Evolutionary conservation across 225 moss, liverwort and hornwort genomes (phyloP).

Genomic region (Neckera pumila): DNA sequence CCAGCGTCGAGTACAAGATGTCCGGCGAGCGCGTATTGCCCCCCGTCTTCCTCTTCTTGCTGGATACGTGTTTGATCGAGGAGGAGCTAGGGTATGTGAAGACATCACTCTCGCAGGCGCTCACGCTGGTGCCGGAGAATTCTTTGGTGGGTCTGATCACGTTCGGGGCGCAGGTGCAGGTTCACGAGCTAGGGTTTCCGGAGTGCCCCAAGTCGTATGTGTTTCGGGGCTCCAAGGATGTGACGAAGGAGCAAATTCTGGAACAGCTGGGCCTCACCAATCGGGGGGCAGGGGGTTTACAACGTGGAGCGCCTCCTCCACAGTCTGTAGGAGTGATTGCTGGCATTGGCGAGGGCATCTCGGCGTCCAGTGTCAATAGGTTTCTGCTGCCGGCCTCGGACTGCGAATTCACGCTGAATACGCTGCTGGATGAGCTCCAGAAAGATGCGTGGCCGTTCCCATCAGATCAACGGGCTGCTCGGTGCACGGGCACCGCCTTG

Average conservation of each 20-base stretch:
- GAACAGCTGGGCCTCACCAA: slow-evolving; percentile 79
- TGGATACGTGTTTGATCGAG: slow-evolving; percentile 93
- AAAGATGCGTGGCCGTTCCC: slow-evolving; percentile 85
- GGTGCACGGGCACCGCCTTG: slow-evolving; percentile 89
- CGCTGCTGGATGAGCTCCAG: slow-evolving; percentile 89
- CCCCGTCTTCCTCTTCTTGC: slow-evolving; percentile 84
- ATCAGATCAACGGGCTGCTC: slow-evolving; percentile 72
- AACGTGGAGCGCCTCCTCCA: slow-evolving; percentile 30
- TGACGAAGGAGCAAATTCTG: slow-evolving; percentile 88
- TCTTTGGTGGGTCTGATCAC: slow-evolving; percentile 93
- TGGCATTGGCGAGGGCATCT: slow-evolving; percentile 79
- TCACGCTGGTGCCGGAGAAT: slow-evolving; percentile 83
- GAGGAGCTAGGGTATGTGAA: slow-evolving; percentile 85
- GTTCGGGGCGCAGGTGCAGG: slow-evolving; percentile 91
- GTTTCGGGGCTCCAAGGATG: slow-evolving; percentile 91
- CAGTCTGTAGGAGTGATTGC: slow-evolving; percentile 62
- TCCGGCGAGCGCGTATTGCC: slow-evolving; percentile 66
- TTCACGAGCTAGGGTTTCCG: slow-evolving; percentile 93
- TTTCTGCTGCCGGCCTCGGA: slow-evolving; percentile 82
- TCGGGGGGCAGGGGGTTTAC: slow-evolving; percentile 51
- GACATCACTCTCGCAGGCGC: slow-evolving; percentile 74
- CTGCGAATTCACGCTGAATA: slow-evolving; percentile 83
- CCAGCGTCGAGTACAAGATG: slow-evolving; percentile 83
- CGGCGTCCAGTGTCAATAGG: slow-evolving; percentile 64
- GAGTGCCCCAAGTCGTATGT: slow-evolving; percentile 95